phyloP scores from a whole-genome alignment of 805 yeast species.

The Komagataella ulmi region DNA sequence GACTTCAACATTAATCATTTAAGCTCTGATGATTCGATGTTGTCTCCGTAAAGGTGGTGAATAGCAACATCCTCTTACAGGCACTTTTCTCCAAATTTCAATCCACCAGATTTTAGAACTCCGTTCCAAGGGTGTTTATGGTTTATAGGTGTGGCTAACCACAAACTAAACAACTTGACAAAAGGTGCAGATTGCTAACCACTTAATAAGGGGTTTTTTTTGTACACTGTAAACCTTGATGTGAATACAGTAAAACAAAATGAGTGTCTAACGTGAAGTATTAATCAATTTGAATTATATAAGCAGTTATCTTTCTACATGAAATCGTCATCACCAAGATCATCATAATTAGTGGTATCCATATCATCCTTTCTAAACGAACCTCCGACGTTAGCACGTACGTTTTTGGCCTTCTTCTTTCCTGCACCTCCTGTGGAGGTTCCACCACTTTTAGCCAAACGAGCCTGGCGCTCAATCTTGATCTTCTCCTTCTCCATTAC shows the following conservation, averaged over 20 bases:
- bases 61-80: no score
- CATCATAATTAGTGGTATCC: conserved; percentile 38
- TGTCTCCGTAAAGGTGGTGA: no score
- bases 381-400: conserved; percentile 47
- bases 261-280: not conserved
- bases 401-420: conserved; percentile 82
- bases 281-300: not conserved
- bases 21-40: no score
- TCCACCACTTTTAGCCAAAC: conserved; percentile 72
- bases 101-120: no score
- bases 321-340: conserved; percentile 70
- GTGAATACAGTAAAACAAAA: not conserved
- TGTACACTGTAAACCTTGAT: not conserved
- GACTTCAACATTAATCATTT: no score
- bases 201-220: not conserved
- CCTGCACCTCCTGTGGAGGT: conserved; percentile 90
- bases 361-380: conserved; percentile 53
- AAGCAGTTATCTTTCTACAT: conserved; percentile 32
- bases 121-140: no score
- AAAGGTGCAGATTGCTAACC: not conserved
- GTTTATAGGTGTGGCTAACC: no score
- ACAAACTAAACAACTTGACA: no score
- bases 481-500: conserved; percentile 77
- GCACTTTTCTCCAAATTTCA: no score
- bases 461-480: conserved; percentile 79